phyloP scores from a whole-genome alignment of 2,329 filamentous ascomycete genomes.

The Aspergillus eucalypticola region DNA sequence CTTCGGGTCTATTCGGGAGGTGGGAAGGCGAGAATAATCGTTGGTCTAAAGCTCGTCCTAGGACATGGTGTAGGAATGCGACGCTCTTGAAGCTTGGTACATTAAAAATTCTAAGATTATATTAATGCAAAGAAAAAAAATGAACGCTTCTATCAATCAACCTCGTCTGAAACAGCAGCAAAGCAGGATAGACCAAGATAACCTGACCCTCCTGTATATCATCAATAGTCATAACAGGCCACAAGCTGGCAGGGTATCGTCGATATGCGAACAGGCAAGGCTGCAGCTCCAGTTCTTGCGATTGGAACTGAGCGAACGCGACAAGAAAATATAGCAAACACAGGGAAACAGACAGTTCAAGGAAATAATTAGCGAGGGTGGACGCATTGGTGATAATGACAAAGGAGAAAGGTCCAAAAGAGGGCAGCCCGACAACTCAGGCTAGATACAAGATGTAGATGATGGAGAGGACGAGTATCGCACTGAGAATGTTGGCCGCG shows the following conservation, averaged over 20 bases:
- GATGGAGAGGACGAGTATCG: slow-evolving; percentile 5
- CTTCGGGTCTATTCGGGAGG: too few species aligned
- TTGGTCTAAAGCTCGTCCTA: too few species aligned
- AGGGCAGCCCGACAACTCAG: slow-evolving; percentile 2
- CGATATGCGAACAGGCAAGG: slow-evolving; percentile 21
- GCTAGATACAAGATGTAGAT: slow-evolving; percentile 1
- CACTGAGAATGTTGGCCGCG: slow-evolving; percentile 4
- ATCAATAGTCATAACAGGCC: slow-evolving; percentile 27
- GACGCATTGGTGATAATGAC: not conserved
- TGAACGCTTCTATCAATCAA: not conserved
- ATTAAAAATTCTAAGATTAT: not conserved
- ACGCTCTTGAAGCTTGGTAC: not conserved
- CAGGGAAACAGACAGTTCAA: not conserved
- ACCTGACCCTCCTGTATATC: slow-evolving; percentile 16
- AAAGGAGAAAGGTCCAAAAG: slow-evolving; percentile 2
- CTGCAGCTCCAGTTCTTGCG: not conserved
- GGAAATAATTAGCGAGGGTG: not conserved
- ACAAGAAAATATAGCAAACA: slow-evolving; percentile 1
- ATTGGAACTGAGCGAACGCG: not conserved
- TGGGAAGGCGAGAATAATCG: too few species aligned
- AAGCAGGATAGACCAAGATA: not conserved
- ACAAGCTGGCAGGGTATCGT: slow-evolving; percentile 27
- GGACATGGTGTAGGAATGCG: too few species aligned
- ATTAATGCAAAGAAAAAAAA: not conserved
- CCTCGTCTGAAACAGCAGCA: not conserved